Evolutionary conservation across 139 green algal genomes (phyloP), one percentile per base, ranked within the genome.

Genomic region (Volvox reticuliferus): DNA sequence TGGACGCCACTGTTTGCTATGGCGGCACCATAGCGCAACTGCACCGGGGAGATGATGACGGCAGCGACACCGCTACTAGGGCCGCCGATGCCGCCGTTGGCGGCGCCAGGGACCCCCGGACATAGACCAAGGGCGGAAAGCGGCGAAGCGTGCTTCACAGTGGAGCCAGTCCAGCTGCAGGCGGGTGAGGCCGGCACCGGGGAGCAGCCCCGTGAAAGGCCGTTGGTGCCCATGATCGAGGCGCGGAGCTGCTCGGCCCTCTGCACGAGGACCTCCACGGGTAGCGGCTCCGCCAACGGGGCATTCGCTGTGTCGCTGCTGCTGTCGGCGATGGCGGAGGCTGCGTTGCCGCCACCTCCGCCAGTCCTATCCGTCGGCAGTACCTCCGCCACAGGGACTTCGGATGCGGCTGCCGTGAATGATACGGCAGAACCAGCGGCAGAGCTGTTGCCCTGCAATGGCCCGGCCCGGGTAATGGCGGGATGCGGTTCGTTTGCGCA

Each of bases 201-300:
- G 5, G 75, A 81, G 75, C 32, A 61, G 13, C 30, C 75, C 30
- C 24, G 75, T 18, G 32, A 50, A 1, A 79, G 2, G 71, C 1
- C 71, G 1, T n/a, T 30, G 22, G 71, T 14, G 14, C 32, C 44
- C 75, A 81, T 61, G 17, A 55, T 24, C 16, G 19, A 17, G 9
- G 78, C 78, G 28, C 78, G 36, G 36, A 84, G 78, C 78, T 84
- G 78, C 78, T 84, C 78, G 24, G 78, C 78, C 36, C 78, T 37
- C 36, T 67, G 78, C 35, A 84, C 36, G 21, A 84, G 37, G 20
- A 84, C 78, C 78, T 84, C 78, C 17, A 84, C 12, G 0, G 78
- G 36, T 24, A 65, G 19, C 21, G 78, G 78, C 32, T 20, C 71
- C 65, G 65, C 65, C 24, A 28, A 24, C 9, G 65, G 21, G 21